Percentiles rank a stretch among this genome's conserved stretches.
Conservation (phyloP, 495 filamentous ascomycete species). For the Penicillium arizonense region DNA sequence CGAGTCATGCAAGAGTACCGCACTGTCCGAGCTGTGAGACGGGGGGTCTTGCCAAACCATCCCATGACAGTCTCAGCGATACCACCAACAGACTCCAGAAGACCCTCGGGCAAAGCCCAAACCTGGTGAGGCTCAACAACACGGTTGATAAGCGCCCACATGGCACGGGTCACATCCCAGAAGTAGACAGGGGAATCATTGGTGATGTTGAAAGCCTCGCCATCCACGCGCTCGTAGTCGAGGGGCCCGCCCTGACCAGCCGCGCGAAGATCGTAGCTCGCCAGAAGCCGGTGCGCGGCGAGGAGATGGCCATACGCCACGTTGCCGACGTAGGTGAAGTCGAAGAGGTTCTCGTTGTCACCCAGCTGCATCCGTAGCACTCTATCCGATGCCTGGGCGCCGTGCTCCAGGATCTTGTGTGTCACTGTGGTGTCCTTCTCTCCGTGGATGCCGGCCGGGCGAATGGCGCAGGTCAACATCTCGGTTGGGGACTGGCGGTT, state of each 20-base stretch:
- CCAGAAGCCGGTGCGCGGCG: slow-evolving; percentile 67
- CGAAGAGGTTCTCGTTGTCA: slow-evolving; percentile 74
- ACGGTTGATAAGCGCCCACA: slow-evolving; percentile 74
- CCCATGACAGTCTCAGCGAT: slow-evolving; percentile 67
- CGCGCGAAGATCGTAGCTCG: slow-evolving; percentile 49
- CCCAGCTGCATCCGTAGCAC: slow-evolving; percentile 83
- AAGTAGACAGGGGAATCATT: slow-evolving; percentile 92
- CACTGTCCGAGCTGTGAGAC: slow-evolving; percentile 71
- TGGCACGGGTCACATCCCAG: slow-evolving; percentile 83
- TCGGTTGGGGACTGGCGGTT: slow-evolving; percentile 67
- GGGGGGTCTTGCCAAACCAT: slow-evolving; percentile 69
- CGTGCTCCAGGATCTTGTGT: slow-evolving; percentile 50
- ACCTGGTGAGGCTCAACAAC: slow-evolving; percentile 62
- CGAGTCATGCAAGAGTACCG: slow-evolving; percentile 77
- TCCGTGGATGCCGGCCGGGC: slow-evolving; percentile 88
- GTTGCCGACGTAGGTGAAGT: slow-evolving; percentile 57
- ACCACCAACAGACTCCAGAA: slow-evolving; percentile 64
- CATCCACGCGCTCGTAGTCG: slow-evolving; percentile 79
- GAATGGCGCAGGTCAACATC: slow-evolving; percentile 76
- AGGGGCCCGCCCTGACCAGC: slow-evolving; percentile 56
- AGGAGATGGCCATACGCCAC: slow-evolving; percentile 49
- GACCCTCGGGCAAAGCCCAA: slow-evolving; percentile 62
- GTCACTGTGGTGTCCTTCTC: slow-evolving; percentile 80
- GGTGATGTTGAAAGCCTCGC: slow-evolving; percentile 93
- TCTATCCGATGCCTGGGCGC: slow-evolving; percentile 45